A percentile compares a stretch with the other conserved stretches of the same genome.
Evolutionary conservation across 169 alveolate genomes (phyloP).

Genomic region (Eimeria necatrix): DNA sequence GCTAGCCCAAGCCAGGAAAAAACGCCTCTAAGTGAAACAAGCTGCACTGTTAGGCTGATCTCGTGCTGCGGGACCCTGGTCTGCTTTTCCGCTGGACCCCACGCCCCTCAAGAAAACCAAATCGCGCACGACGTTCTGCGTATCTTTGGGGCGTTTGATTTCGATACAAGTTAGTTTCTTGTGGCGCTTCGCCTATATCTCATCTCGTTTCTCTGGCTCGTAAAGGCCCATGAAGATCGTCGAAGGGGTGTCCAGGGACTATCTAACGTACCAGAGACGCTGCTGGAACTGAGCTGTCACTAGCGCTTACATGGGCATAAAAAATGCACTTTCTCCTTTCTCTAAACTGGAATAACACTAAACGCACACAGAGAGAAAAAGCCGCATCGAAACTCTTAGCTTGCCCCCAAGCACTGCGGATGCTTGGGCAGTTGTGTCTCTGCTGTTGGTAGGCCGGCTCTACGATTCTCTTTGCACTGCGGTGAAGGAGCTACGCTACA

Average conservation of each 20-base stretch:
- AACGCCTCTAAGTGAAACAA: not conserved
- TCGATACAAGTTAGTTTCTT: slow-evolving; percentile 47
- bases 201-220: no score
- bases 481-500: not conserved
- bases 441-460: slow-evolving; percentile 45
- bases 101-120: slow-evolving; percentile 41
- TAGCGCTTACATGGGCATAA: no score
- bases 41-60: slow-evolving; percentile 17
- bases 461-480: slow-evolving; percentile 47
- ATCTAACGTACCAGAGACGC: no score
- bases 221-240: not conserved
- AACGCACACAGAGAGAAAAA: no score
- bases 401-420: no score
- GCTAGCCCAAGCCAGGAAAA: not conserved
- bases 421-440: slow-evolving; percentile 2
- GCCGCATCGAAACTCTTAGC: no score
- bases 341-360: no score
- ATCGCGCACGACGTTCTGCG: slow-evolving; percentile 58
- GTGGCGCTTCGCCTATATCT: not conserved
- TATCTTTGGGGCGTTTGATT: slow-evolving; percentile 53
- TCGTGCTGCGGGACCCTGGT: slow-evolving; percentile 49
- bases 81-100: slow-evolving; percentile 29
- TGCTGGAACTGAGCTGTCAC: no score
- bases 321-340: no score
- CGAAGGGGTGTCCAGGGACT: not conserved